phyloP scores from a whole-genome alignment of 495 filamentous ascomycete genomes.

The Annulohypoxylon bovei region DNA sequence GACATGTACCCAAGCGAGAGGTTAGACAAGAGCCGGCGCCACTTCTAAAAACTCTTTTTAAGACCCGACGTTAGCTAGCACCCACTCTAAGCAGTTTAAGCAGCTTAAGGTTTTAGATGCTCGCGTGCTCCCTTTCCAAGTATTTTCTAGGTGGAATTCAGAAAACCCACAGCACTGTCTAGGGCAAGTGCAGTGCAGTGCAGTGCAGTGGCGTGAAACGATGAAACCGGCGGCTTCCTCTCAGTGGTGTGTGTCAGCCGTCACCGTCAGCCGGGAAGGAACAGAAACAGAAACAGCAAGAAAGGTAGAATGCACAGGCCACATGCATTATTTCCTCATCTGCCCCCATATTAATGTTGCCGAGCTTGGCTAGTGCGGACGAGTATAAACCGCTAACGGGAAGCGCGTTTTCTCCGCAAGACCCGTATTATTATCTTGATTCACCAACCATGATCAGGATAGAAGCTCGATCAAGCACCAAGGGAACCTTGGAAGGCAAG shows the following conservation, averaged over 20 bases:
- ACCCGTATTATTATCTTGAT: conserved; percentile 18
- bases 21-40: neutral
- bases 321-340: conserved; percentile 20
- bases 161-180: neutral
- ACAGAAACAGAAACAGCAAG: neutral
- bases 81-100: neutral
- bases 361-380: conserved; percentile 23
- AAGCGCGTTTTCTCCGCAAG: conserved; percentile 34
- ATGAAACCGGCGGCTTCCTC: conserved; percentile 18
- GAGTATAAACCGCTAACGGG: conserved; percentile 35
- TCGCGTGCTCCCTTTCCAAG: conserved; percentile 12
- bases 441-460: conserved; percentile 19
- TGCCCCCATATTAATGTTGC: conserved; percentile 1
- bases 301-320: conserved; percentile 11
- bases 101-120: neutral
- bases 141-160: neutral
- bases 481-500: neutral
- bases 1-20: neutral
- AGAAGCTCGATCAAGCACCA: neutral
- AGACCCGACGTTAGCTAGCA: neutral
- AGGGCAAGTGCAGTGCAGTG: neutral
- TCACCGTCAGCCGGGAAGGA: conserved; percentile 24
- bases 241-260: conserved; percentile 26
- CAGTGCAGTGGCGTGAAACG: neutral
- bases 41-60: neutral